Percentiles rank a stretch among this genome's conserved stretches.
These are phyloP conservation scores for Geotrichum cucujoidarum DNA, from an alignment of 1,139 yeast species.

Conservation along the genomic window DNA sequence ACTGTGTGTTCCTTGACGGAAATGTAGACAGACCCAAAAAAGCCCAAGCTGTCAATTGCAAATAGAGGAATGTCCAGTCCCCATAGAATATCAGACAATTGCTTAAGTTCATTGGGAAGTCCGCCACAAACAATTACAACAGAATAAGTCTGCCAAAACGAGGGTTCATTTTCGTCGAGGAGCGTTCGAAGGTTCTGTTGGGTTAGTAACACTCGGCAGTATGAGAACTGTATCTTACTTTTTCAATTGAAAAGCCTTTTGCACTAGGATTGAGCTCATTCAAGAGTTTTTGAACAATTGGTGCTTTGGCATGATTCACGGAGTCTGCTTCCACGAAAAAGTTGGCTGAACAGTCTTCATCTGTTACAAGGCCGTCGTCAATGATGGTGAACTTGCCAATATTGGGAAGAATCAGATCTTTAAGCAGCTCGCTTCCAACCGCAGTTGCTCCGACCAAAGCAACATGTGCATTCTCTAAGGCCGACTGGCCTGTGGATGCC, in stretches of 20 bases:
- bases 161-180: conserved; percentile 9
- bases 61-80: conserved; percentile 49
- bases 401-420: conserved; percentile 79
- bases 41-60: conserved; percentile 52
- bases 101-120: conserved; percentile 24
- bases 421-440: conserved; percentile 63
- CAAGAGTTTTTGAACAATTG: conserved; percentile 42
- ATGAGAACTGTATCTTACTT: conserved; percentile 9
- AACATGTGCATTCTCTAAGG: conserved; percentile 54
- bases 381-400: conserved; percentile 62
- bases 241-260: conserved; percentile 37
- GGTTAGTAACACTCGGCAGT: not conserved
- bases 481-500: conserved; percentile 72
- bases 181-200: conserved; percentile 14
- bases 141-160: conserved; percentile 48
- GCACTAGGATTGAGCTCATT: conserved; percentile 61
- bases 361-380: conserved; percentile 43
- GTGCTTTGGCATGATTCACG: conserved; percentile 44
- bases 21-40: conserved; percentile 60
- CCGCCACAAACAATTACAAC: conserved; percentile 49
- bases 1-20: conserved; percentile 56
- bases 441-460: conserved; percentile 59
- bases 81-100: conserved; percentile 43
- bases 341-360: conserved; percentile 49
- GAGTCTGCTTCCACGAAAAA: conserved; percentile 54